These are phyloP conservation scores for Pezicula radicicola DNA, from an alignment of 2,329 filamentous ascomycete species.

Conservation along the genomic window DNA sequence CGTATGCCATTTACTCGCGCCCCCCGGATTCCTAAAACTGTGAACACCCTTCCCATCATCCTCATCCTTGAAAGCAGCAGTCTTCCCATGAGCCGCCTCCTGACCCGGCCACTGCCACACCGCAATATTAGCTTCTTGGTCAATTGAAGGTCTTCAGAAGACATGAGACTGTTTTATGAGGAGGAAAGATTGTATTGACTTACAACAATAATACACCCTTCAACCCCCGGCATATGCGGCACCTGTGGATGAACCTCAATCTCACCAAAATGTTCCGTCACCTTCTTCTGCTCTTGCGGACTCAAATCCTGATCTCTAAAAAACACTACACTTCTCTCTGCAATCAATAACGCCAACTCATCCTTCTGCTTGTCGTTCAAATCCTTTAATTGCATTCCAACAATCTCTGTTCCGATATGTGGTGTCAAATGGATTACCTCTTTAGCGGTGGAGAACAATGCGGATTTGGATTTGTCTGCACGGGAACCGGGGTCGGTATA, in stretches of 20 bases:
- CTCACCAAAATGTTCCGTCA: constrained; percentile 62
- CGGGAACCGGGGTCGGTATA: constrained; percentile 60
- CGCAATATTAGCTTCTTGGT: no score
- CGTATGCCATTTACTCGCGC: constrained; percentile 66
- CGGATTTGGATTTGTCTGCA: constrained; percentile 62
- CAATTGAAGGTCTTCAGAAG: no score
- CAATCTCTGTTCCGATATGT: constrained; percentile 38
- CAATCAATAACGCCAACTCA: constrained; percentile 38
- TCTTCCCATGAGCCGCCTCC: constrained; percentile 54
- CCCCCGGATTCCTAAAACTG: constrained; percentile 66
- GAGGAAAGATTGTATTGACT: no score
- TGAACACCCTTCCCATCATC: no score
- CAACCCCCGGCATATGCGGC: constrained; percentile 64
- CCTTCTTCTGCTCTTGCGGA: constrained; percentile 59
- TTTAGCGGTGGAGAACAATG: constrained; percentile 56
- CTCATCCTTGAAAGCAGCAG: no score
- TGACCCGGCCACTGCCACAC: constrained; percentile 74
- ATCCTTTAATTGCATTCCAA: constrained; percentile 35
- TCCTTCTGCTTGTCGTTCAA: constrained; percentile 37
- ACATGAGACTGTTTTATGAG: no score
- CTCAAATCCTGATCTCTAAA: constrained; percentile 41
- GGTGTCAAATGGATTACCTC: constrained; percentile 52
- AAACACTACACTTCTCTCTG: constrained; percentile 36
- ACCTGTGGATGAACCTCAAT: constrained; percentile 71
- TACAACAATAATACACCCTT: constrained; percentile 63